Evolutionary conservation across 2,329 filamentous ascomycete genomes (phyloP), one percentile per base, ranked within the genome.

Genomic region (Cladophialophora yegresii): DNA sequence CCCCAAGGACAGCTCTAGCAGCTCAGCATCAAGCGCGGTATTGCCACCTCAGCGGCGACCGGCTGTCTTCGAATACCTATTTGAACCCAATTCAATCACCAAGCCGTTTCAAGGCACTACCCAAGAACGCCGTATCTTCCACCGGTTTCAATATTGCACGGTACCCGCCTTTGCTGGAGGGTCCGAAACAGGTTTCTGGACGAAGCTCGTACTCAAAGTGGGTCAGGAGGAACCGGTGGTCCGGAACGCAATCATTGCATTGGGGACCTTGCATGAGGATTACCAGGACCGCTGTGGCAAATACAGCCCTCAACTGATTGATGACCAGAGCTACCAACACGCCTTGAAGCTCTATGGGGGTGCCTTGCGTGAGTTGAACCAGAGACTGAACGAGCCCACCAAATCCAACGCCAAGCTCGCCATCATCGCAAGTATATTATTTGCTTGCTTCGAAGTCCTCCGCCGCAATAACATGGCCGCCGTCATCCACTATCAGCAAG

Each of bases 131-230:
- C 80, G 82, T 55, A 88, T 88, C 70, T 88, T 88, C 71, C 81
- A 86, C 62, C 76, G 88, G 12, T 89, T 89, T 70, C 82, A 83
- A 49, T 78, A 82, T 28, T 84, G 85, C 50, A 88, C 87, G 0
- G 84, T 86, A 1, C 83, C 77, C 54, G 85, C 88, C 70, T 77
- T 89, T 6, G 88, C 87, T 0, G 87, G 87, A 12, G 89, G 87
- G 72, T 89, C 89, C 66, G 85, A 89, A 71, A 84, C 82, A 22
- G 79, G 82, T 1, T 89, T 89, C 71, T 90, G 87, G 87, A 86
- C 82, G 0, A 79, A 82, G 50, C 82, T 83, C 36, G 86, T 89
- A 1, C 74, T 89, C 9, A 84, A 86, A 69, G 85, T 87, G 73
- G 88, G 85, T 58, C 85, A 89, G 68, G 79, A 80, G 0, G 84